Evolutionary conservation across 2,329 filamentous ascomycete species (phyloP).

Genomic region (Rhynchosporium graminicola): DNA sequence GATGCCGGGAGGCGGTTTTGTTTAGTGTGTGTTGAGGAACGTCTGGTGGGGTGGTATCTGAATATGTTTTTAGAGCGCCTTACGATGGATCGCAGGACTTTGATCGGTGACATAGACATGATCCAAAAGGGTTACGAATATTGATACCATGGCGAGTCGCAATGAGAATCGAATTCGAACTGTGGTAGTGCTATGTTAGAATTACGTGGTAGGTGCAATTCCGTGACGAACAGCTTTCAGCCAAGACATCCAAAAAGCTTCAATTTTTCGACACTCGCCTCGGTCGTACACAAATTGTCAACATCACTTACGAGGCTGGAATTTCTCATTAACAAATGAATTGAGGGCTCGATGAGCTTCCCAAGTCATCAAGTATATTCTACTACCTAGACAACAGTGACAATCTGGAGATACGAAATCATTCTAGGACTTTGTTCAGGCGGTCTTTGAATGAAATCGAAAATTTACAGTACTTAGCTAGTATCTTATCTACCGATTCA

Average conservation of each 20-base stretch:
- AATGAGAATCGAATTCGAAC: background rate
- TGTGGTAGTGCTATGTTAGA: background rate
- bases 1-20: constrained; percentile 49
- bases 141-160: background rate
- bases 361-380: no score
- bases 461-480: no score
- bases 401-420: no score
- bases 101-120: constrained; percentile 9
- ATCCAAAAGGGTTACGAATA: background rate
- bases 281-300: background rate
- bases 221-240: background rate
- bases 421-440: no score
- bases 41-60: background rate
- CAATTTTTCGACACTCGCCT: background rate
- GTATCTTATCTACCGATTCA: no score
- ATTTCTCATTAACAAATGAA: no score
- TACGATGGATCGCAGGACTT: background rate
- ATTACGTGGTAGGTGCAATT: background rate
- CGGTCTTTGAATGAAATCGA: no score
- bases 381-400: no score
- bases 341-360: no score
- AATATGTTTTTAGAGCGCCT: background rate
- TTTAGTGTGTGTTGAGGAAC: constrained; percentile 13
- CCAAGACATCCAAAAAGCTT: constrained; percentile 7
- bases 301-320: background rate